Percentiles rank a stretch among this genome's conserved stretches.
Evolutionary conservation across 495 filamentous ascomycete species (phyloP).

Genomic region (Apodospora peruviana): DNA sequence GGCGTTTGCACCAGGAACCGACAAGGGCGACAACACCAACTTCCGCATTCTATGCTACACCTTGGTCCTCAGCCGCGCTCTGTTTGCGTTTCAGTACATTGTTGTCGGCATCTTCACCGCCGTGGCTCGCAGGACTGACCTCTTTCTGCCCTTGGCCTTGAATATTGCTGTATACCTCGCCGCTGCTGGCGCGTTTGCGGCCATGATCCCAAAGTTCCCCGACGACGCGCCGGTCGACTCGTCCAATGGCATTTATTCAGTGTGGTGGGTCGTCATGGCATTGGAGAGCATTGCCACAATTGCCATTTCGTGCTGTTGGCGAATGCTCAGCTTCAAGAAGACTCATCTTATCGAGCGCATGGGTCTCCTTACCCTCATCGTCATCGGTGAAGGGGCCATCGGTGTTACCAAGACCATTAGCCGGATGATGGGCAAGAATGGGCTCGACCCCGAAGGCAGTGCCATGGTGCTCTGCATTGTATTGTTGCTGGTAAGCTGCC

Average conservation of each 20-base stretch:
- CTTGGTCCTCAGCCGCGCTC: slow-evolving; percentile 29
- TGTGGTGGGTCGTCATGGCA: slow-evolving; percentile 55
- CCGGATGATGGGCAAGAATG: slow-evolving; percentile 16
- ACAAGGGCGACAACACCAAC: slow-evolving; percentile 27
- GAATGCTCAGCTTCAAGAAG: slow-evolving; percentile 56
- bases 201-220: slow-evolving; percentile 34
- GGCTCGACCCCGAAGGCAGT: slow-evolving; percentile 12
- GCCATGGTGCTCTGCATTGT: slow-evolving; percentile 25
- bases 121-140: slow-evolving; percentile 21
- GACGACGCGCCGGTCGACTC: slow-evolving; percentile 17
- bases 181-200: slow-evolving; percentile 35
- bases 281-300: slow-evolving; percentile 52
- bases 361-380: slow-evolving; percentile 63
- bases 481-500: slow-evolving; percentile 19
- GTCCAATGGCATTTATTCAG: slow-evolving; percentile 37
- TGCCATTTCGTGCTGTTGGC: slow-evolving; percentile 46
- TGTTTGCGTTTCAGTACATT: slow-evolving; percentile 54
- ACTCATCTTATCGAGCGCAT: slow-evolving; percentile 63
- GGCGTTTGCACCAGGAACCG: slow-evolving; percentile 39
- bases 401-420: slow-evolving; percentile 34
- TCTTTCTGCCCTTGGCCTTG: slow-evolving; percentile 33
- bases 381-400: slow-evolving; percentile 58
- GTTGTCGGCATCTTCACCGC: slow-evolving; percentile 39
- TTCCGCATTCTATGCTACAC: slow-evolving; percentile 25
- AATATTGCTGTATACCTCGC: slow-evolving; percentile 37